These are phyloP conservation scores for Terfezia claveryi DNA, from an alignment of 495 filamentous ascomycete genomes.

Conservation along the genomic window DNA sequence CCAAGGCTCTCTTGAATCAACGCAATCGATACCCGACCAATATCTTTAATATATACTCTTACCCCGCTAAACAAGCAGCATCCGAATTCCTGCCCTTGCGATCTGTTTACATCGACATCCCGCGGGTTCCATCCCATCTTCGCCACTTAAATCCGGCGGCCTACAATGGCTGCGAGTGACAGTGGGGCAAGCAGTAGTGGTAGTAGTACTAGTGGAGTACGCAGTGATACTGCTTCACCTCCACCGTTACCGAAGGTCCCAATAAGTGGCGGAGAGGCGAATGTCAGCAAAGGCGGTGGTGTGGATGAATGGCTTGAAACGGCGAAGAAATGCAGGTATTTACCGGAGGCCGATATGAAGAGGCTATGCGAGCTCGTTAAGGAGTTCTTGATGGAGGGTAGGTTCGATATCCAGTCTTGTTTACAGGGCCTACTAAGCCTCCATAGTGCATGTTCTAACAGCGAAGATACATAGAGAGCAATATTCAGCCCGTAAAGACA, in stretches of 20 bases:
- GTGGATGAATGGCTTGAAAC: constrained; percentile 93
- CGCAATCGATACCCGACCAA: too few species aligned
- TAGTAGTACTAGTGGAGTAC: constrained; percentile 6
- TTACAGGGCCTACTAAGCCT: neutral
- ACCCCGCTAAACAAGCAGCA: too few species aligned
- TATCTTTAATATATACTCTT: too few species aligned
- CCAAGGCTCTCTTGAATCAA: too few species aligned
- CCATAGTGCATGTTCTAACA: too few species aligned
- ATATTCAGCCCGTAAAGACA: constrained; percentile 86
- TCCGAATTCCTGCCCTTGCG: too few species aligned
- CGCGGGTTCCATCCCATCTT: neutral
- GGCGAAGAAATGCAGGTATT: constrained; percentile 88
- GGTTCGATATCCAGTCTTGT: constrained; percentile 6
- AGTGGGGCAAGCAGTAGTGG: constrained; percentile 22
- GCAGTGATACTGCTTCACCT: constrained; percentile 3
- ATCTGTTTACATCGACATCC: too few species aligned
- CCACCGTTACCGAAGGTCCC: constrained; percentile 3
- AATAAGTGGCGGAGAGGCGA: constrained; percentile 50
- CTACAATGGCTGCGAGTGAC: constrained; percentile 32
- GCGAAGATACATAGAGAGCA: constrained; percentile 43
- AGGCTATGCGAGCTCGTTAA: constrained; percentile 96
- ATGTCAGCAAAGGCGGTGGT: constrained; percentile 66
- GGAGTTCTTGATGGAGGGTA: constrained; percentile 93
- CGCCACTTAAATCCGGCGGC: constrained; percentile 33
- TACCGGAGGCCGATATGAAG: constrained; percentile 93